These are phyloP conservation scores for Fragilariopsis cylindrus DNA, from an alignment of 108 stramenopile genomes.

Conservation along the genomic window DNA sequence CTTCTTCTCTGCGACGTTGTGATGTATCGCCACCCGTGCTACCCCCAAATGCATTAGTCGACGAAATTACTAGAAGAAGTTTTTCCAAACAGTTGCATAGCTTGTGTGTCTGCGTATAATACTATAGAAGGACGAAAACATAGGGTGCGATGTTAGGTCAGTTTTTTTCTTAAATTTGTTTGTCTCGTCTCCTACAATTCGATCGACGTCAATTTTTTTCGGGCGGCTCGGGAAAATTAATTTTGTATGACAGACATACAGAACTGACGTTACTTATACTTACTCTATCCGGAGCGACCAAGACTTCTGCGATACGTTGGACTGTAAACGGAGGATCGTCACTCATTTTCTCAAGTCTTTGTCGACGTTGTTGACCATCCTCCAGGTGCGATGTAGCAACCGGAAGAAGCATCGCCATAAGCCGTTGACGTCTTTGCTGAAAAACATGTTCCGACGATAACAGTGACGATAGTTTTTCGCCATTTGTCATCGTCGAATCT, in stretches of 20 bases:
- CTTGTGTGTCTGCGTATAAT: constrained; percentile 68
- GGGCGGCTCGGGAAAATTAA: neutral
- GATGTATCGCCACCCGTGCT: constrained; percentile 48
- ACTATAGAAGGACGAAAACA: constrained; percentile 18
- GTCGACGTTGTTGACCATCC: neutral
- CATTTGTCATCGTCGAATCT: neutral
- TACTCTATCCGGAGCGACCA: constrained; percentile 48
- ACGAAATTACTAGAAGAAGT: constrained; percentile 49
- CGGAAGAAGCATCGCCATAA: constrained; percentile 30
- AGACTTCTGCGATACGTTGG: constrained; percentile 59
- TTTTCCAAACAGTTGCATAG: constrained; percentile 69
- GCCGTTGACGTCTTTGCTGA: constrained; percentile 41
- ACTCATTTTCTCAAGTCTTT: neutral
- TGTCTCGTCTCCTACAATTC: neutral
- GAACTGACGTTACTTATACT: neutral
- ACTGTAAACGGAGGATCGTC: constrained; percentile 56
- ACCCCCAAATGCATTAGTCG: constrained; percentile 51
- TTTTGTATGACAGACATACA: no score
- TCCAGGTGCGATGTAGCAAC: neutral
- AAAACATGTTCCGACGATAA: constrained; percentile 38
- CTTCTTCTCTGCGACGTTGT: constrained; percentile 43
- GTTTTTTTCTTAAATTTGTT: neutral
- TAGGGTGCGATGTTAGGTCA: neutral
- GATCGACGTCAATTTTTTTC: neutral
- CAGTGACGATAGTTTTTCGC: constrained; percentile 14